Evolutionary conservation across 106 monocot genomes (phyloP).

Genomic region (Dendrobium officinale): DNA sequence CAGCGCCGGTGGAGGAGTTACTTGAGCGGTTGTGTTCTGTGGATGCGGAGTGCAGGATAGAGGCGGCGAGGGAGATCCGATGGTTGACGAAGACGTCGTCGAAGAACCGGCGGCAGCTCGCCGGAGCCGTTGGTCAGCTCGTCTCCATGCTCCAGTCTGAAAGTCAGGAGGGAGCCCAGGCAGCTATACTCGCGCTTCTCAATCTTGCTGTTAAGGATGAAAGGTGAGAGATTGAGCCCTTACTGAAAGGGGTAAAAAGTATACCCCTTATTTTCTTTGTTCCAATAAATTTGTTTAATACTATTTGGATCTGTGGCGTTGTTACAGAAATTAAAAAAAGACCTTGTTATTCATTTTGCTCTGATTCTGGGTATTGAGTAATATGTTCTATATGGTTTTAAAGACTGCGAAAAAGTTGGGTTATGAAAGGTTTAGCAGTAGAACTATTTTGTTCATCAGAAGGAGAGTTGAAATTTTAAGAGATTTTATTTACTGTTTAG

Average conservation of each 20-base stretch:
- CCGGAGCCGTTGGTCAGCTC: conserved; percentile 39
- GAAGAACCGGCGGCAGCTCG: conserved; percentile 39
- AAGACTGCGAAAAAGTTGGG: background rate
- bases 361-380: background rate
- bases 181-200: conserved; percentile 52
- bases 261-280: background rate
- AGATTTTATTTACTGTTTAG: background rate
- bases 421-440: too few relatives aligned
- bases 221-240: conserved; percentile 13
- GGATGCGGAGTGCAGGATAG: conserved; percentile 38
- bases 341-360: background rate
- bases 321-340: background rate
- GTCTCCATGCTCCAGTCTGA: conserved; percentile 48
- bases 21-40: conserved; percentile 15
- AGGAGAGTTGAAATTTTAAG: background rate
- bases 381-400: background rate
- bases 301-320: background rate
- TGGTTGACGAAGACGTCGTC: conserved; percentile 60
- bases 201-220: conserved; percentile 74
- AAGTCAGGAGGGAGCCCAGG: conserved; percentile 20
- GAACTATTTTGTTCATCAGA: background rate
- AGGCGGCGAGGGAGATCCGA: conserved; percentile 71
- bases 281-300: background rate
- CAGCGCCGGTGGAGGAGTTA: background rate
- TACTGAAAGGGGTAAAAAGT: background rate